Evolutionary conservation across 2,329 filamentous ascomycete species (phyloP), one percentile per base, ranked within the genome.

Genomic region (Penicillium corylophilum): DNA sequence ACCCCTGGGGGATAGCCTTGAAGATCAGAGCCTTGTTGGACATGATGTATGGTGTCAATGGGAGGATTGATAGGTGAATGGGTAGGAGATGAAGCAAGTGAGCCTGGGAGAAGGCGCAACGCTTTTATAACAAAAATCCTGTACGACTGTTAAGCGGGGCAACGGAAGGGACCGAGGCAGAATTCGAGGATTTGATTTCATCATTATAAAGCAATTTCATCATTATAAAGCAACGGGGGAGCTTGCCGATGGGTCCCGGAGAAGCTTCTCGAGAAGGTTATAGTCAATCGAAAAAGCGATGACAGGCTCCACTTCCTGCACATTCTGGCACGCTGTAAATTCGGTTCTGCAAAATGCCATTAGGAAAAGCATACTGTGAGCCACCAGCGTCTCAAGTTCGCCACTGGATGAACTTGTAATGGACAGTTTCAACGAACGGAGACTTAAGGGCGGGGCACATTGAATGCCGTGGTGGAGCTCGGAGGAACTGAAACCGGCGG

Each of bases 1-100:
- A 78, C 51, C 82, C 87, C 44, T 75, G 69, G 42, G 90, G 89
- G 54, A 86, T 62, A 61, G 83, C 76, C 67, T 87, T 89, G 81
- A 86, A 93, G 70, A 91, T 77, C 64, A 94, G 74, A 35, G 79
- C 82, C 76, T 90, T 91, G 83, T 92, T 94, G 35, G 67, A 50
- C 65, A 69, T 70, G 50, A 50, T 65, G 16, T 36, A 38, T 28
- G 26, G 12, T 28, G 64, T 51, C 42, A 39, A 50, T 3, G 42
- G 24, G 10, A 41, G 15, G 16, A 22, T 40, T 29, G 23, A 29
- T 16, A 23, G 43, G 16, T 18, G 43, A 29, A 28, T 39, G 44
- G 13, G 28, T 23, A 8, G 40, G 23, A 42, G 33, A 28, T 49
- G 33, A 36, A 36, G 39, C 41, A 47, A 35, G 35, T 41, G 31